Percentiles rank a stretch among this genome's conserved stretches.
Conservation (phyloP, 1,139 yeast species). For the Suhomyces panamericanus region DNA sequence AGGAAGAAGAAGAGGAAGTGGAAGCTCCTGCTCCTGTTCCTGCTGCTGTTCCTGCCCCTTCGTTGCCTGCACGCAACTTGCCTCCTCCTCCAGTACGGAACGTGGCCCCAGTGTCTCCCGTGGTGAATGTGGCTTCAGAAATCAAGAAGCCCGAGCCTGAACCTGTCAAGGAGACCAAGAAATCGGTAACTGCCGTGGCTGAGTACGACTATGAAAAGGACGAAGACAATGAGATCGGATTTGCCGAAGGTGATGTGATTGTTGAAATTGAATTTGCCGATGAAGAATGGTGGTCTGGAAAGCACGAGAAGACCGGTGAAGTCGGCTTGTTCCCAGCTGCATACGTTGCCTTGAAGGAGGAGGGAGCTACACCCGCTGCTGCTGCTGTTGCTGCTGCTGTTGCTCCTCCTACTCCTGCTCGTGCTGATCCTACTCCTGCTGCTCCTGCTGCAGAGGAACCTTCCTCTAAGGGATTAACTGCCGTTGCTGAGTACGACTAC, state of each 20-base stretch:
- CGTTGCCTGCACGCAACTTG: slow-evolving; percentile 27
- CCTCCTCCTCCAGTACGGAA: slow-evolving; percentile 19
- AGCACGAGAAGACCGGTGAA: slow-evolving; percentile 61
- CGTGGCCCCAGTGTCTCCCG: not conserved
- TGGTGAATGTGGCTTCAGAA: slow-evolving; percentile 6
- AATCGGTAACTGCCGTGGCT: slow-evolving; percentile 41
- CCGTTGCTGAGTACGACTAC: slow-evolving; percentile 67
- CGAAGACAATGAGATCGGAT: slow-evolving; percentile 82
- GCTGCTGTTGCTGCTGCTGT: not conserved
- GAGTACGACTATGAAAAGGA: slow-evolving; percentile 72
- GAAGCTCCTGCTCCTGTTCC: not conserved
- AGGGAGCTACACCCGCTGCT: slow-evolving; percentile 6
- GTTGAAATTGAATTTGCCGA: slow-evolving; percentile 84
- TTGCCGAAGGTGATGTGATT: slow-evolving; percentile 76
- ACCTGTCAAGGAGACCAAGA: slow-evolving; percentile 7
- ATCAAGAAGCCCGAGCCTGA: slow-evolving; percentile 12
- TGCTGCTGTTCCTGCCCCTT: slow-evolving; percentile 17
- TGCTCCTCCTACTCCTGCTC: not conserved
- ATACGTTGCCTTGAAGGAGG: slow-evolving; percentile 12
- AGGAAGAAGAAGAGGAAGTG: slow-evolving; percentile 5
- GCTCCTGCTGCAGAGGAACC: not conserved
- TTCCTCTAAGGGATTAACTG: slow-evolving; percentile 25
- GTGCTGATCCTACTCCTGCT: not conserved
- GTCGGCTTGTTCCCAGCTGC: slow-evolving; percentile 82
- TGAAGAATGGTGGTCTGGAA: slow-evolving; percentile 97